phyloP scores from a whole-genome alignment of 331 rosid species.

The Quercus tomentella region DNA sequence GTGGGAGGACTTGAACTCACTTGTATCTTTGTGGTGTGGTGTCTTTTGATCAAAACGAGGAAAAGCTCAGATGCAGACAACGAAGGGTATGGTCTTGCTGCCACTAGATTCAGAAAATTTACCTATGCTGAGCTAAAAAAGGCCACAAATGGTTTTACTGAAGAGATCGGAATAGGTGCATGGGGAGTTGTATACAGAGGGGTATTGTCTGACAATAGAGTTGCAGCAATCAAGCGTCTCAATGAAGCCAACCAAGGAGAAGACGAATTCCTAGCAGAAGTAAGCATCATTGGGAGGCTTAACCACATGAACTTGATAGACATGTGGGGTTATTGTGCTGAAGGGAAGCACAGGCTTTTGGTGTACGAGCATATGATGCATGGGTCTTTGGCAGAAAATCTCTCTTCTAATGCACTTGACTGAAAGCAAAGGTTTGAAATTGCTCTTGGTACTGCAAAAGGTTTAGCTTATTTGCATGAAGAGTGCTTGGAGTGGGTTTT shows the following conservation, averaged over 20 bases:
- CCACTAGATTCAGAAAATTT: conserved; percentile 5
- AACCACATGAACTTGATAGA: conserved; percentile 32
- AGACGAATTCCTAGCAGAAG: conserved; percentile 23
- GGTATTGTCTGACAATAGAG: conserved; percentile 1
- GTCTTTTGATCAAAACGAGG: neutral
- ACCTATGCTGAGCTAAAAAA: conserved; percentile 21
- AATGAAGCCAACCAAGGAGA: conserved; percentile 20
- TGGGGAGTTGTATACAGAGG: conserved; percentile 13
- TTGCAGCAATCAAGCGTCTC: conserved; percentile 6
- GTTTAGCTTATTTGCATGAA: conserved; percentile 23
- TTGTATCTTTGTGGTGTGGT: conserved; percentile 3
- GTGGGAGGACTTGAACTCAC: conserved; percentile 29
- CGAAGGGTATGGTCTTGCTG: neutral
- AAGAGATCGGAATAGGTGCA: conserved; percentile 30
- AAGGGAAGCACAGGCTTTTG: conserved; percentile 25
- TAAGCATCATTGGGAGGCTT: conserved; percentile 24
- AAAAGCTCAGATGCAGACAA: neutral
- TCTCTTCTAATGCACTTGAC: conserved; percentile 17
- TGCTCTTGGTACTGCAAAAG: conserved; percentile 19
- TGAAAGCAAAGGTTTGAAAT: conserved; percentile 20
- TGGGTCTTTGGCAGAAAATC: conserved; percentile 27
- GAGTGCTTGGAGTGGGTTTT: conserved; percentile 30
- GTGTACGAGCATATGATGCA: conserved; percentile 25
- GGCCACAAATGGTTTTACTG: conserved; percentile 23
- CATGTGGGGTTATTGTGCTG: conserved; percentile 30